phyloP scores from a whole-genome alignment of 345 rosid species.

The Salix brachista region DNA sequence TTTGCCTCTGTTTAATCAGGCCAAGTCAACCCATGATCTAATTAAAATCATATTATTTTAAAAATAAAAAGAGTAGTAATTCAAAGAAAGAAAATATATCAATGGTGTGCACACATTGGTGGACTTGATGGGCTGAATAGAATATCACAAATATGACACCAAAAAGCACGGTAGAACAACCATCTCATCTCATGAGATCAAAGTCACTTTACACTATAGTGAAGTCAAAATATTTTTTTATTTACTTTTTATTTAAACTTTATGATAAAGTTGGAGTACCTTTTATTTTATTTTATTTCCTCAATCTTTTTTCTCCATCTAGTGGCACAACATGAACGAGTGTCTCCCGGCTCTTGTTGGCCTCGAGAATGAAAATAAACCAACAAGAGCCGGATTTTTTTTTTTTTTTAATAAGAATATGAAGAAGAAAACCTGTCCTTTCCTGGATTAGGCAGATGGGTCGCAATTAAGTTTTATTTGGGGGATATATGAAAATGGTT shows the following conservation, averaged over 20 bases:
- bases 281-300: background rate
- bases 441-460: no score
- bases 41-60: no score
- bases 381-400: no score
- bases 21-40: no score
- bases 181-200: background rate
- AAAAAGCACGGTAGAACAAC: conserved; percentile 8
- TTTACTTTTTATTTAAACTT: background rate
- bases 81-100: background rate
- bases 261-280: background rate
- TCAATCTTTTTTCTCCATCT: background rate
- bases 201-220: background rate
- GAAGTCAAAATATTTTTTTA: conserved; percentile 4
- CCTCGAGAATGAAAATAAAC: background rate
- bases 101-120: conserved; percentile 1
- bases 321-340: background rate
- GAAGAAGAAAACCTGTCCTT: no score
- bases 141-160: conserved; percentile 11
- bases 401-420: no score
- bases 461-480: no score
- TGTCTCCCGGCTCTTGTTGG: background rate
- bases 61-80: no score
- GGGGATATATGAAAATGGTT: no score
- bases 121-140: conserved; percentile 21
- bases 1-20: accelerated